Evolutionary conservation across 2,329 filamentous ascomycete species (phyloP), one percentile per base, ranked within the genome.

Genomic region (Geoglossum cookeanum): DNA sequence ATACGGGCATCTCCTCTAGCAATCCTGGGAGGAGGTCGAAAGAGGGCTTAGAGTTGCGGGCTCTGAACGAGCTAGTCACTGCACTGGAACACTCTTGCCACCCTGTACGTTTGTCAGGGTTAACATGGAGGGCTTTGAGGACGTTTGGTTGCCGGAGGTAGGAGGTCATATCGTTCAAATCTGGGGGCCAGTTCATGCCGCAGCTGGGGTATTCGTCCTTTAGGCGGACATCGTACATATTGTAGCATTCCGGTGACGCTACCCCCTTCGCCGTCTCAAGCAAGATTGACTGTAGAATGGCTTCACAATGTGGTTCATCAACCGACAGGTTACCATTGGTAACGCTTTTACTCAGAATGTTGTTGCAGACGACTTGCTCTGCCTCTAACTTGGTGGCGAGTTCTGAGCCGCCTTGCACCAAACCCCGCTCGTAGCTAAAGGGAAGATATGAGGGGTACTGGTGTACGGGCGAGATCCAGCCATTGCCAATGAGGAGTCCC

Each of bases 111-210:
- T 94, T 94, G 63, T 85, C 84, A 0, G 76, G 66, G 65, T 88
- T 85, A 69, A 98, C 80, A 67, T 98, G 86, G 39, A 98, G 75
- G 0, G 92, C 92, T 3, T 75, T 65, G 30, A 80, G 74, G 13
- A 98, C 92, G 53, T 95, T 88, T n/a, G 75, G 65, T 58, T 83
- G 83, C 58, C 87, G 85, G 56, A 98, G 78, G 68, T 97, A 98
- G 0, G 89, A 87, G 4, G 81, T 87, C 27, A 98, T 79, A 55
- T 78, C 67, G 52, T 71, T 70, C 65, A 98, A 75, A 70, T 98
- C 92, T 61, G 89, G 85, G 35, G 92, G 92, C 94, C 94, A 98
- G 72, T 89, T 91, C 90, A 95, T 95, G 63, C 92, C 92, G 68
- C 92, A 98, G 61, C 83, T 84, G 3, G 87, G 85, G 68, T 80